phyloP scores from a whole-genome alignment of 2,329 filamentous ascomycete species.

The Annulohypoxylon truncatum region DNA sequence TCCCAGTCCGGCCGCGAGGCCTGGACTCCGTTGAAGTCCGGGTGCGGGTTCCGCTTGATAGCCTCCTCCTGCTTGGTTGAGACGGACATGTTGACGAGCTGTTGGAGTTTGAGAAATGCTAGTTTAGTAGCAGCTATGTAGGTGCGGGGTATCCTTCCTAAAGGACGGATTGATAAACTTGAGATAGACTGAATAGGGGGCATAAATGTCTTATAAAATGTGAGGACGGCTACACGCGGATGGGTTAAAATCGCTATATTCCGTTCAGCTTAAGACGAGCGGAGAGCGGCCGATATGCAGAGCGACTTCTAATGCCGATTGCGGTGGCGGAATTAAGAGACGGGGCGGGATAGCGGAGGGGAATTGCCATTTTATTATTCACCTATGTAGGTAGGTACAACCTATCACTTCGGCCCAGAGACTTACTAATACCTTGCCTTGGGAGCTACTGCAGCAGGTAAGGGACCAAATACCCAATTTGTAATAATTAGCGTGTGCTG shows the following conservation, averaged over 20 bases:
- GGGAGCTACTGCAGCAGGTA: neutral
- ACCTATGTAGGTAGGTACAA: neutral
- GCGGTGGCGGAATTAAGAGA: conserved; percentile 10
- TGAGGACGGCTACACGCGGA: conserved; percentile 24
- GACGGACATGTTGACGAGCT: conserved; percentile 42
- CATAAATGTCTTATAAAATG: conserved; percentile 19
- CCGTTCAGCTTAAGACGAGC: neutral
- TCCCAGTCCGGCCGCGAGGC: conserved; percentile 72
- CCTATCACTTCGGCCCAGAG: neutral
- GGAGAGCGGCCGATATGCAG: neutral
- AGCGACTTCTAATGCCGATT: conserved; percentile 7
- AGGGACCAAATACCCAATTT: neutral
- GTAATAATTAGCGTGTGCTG: neutral
- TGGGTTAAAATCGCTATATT: neutral
- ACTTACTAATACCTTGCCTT: neutral
- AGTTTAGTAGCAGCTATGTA: neutral
- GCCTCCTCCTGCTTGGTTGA: conserved; percentile 44
- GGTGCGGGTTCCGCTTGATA: conserved; percentile 74
- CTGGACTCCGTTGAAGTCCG: conserved; percentile 80
- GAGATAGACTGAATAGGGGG: neutral
- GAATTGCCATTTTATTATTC: neutral
- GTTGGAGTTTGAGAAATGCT: neutral
- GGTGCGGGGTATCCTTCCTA: conserved; percentile 12
- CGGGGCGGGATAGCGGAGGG: conserved; percentile 3
- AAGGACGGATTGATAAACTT: conserved; percentile 1